Evolutionary conservation across 768 basidiomycete genomes (phyloP), one percentile per base, ranked within the genome.

Genomic region (Lactarius sp.): DNA sequence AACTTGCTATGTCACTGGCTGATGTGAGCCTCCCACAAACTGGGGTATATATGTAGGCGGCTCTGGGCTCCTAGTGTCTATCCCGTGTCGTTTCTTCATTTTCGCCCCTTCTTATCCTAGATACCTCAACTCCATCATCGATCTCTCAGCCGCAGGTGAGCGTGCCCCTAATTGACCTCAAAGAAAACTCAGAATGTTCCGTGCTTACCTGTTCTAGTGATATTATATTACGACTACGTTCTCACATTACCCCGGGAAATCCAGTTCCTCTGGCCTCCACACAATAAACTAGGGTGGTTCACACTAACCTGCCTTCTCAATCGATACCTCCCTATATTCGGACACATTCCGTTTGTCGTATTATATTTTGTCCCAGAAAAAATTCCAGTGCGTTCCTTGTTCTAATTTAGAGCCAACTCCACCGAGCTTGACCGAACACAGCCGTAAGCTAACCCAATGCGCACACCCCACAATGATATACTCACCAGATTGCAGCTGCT

Each of bases 141-240:
- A 33, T 37, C 1, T 63, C 34, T 36, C 51, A 2, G 47, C 56
- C 9, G 4, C 39, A 36, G 44, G 62, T 63, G 44, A 63, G 62
- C 42, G 14, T 31, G 6, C 36, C 34, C 7, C 13, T 31, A 4
- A 4, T 42, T 6, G 13, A 12, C 20, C 31, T 36, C n/a, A n/a
- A 52, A 16, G 16, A 9, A n/a, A 58, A 50, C 16, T 50, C 13
- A 59, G 36, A 34, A 1, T 42, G 13, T n/a, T 20, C 39, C 31
- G 12, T 37, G n/a, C 20, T 41, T 12, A 14, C n/a, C 14, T 13
- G 14, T 56, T 42, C 13, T 53, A 75, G 74, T 56, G 44, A 58
- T 75, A 10, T 56, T 75, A 33, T 69, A 73, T 47, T n/a, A n/a
- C n/a, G n/a, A n/a, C n/a, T n/a, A n/a, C n/a, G n/a, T n/a, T n/a